Evolutionary conservation across 805 yeast species (phyloP).

Genomic region (Kodamaea nitidulidarum): DNA sequence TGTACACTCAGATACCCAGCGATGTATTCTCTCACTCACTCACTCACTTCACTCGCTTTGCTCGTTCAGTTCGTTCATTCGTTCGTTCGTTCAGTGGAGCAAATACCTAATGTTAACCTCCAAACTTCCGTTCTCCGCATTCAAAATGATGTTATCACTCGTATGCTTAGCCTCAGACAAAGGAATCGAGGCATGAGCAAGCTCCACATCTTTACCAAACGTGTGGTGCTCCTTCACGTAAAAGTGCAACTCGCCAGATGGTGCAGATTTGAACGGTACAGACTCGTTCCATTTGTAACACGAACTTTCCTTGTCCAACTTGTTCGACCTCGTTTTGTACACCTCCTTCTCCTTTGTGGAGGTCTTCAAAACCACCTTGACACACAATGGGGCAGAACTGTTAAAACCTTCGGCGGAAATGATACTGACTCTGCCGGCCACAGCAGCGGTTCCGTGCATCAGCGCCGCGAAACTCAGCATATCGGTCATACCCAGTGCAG

Average conservation of each 20-base stretch:
- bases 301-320: constrained; percentile 43
- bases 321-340: constrained; percentile 58
- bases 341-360: constrained; percentile 51
- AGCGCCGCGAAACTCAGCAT: constrained; percentile 31
- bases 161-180: constrained; percentile 49
- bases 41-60: neutral
- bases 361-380: constrained; percentile 50
- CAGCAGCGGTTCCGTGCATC: constrained; percentile 30
- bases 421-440: constrained; percentile 55
- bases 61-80: neutral
- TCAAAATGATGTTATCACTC: constrained; percentile 36
- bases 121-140: constrained; percentile 39
- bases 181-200: constrained; percentile 56
- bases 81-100: neutral
- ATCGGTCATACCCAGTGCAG: constrained; percentile 26
- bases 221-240: constrained; percentile 63
- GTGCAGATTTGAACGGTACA: constrained; percentile 60
- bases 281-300: constrained; percentile 57
- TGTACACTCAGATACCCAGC: too few species aligned
- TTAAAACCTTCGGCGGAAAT: constrained; percentile 44
- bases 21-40: too few species aligned
- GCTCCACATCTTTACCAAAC: constrained; percentile 63
- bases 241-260: constrained; percentile 57
- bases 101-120: constrained; percentile 34
- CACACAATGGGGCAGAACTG: constrained; percentile 36